phyloP scores from a whole-genome alignment of 2,329 filamentous ascomycete species.

The Polychaeton citri region DNA sequence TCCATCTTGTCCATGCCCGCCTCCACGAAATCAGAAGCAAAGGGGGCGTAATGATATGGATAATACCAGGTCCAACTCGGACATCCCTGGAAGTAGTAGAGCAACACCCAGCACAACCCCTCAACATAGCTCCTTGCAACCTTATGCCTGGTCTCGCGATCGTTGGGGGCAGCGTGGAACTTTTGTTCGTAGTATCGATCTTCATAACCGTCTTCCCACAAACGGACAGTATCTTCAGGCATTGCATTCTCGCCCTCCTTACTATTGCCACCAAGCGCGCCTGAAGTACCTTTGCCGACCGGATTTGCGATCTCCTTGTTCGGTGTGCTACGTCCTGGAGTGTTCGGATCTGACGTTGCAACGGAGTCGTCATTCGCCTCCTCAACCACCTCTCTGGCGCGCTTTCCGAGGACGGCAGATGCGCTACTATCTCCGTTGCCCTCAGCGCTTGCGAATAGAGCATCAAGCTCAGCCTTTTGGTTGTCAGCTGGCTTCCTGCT shows the following conservation, averaged over 20 bases:
- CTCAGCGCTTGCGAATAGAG: conserved; percentile 16
- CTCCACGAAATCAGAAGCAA: conserved; percentile 85
- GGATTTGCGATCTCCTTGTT: conserved; percentile 19
- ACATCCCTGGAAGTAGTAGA: conserved; percentile 97
- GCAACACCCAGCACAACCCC: conserved; percentile 84
- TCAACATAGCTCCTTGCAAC: conserved; percentile 89
- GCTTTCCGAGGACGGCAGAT: conserved; percentile 51
- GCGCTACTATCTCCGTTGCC: conserved; percentile 23
- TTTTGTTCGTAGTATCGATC: conserved; percentile 97
- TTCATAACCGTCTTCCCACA: conserved; percentile 93
- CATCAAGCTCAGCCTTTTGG: conserved; percentile 17
- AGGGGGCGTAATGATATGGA: conserved; percentile 95
- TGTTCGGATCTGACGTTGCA: conserved; percentile 22
- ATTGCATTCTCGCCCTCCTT: conserved; percentile 44
- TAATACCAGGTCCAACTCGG: conserved; percentile 99
- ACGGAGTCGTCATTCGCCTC: conserved; percentile 25
- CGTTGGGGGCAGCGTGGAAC: conserved; percentile 68
- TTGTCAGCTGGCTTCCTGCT: conserved; percentile 18
- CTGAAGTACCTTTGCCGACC: conserved; percentile 12
- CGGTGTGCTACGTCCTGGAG: conserved; percentile 47
- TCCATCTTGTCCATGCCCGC: conserved; percentile 54
- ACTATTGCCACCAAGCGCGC: conserved; percentile 27
- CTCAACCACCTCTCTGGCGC: conserved; percentile 36
- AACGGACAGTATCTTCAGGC: conserved; percentile 65
- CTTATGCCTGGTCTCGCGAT: conserved; percentile 74